phyloP scores from a whole-genome alignment of 2,329 filamentous ascomycete genomes.

The Colletotrichum incanum region DNA sequence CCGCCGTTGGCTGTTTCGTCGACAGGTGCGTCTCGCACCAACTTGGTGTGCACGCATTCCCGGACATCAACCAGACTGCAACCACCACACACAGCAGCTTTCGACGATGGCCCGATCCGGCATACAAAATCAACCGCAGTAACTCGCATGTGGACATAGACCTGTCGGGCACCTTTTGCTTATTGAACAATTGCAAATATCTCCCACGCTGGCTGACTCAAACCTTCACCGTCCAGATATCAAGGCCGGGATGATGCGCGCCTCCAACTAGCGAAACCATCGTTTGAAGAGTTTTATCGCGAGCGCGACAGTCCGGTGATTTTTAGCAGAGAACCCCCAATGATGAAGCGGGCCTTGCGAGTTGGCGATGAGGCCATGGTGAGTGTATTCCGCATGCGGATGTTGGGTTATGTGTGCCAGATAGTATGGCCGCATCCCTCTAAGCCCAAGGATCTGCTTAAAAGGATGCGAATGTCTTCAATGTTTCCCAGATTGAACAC shows the following conservation, averaged over 20 bases:
- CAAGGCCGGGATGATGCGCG: neutral
- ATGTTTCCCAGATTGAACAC: neutral
- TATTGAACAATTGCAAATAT: neutral
- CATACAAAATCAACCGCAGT: neutral
- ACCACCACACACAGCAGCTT: constrained; percentile 5
- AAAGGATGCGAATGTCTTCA: neutral
- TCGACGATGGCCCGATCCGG: constrained; percentile 20
- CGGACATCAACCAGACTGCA: constrained; percentile 5
- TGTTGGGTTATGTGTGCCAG: neutral
- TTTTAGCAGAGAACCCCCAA: neutral
- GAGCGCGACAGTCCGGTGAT: neutral
- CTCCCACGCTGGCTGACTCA: constrained; percentile 1
- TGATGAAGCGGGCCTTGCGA: neutral
- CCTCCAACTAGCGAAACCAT: no score
- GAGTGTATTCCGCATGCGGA: constrained; percentile 20
- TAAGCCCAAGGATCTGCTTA: neutral
- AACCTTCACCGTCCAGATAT: neutral
- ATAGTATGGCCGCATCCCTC: neutral
- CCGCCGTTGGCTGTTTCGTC: constrained; percentile 6
- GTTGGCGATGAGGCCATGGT: neutral
- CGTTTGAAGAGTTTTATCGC: no score
- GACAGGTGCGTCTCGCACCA: neutral
- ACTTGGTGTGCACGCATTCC: neutral
- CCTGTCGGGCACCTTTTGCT: neutral
- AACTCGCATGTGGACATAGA: neutral